Conservation (phyloP, 768 basidiomycete species). For the Leccinum barrowsii region DNA sequence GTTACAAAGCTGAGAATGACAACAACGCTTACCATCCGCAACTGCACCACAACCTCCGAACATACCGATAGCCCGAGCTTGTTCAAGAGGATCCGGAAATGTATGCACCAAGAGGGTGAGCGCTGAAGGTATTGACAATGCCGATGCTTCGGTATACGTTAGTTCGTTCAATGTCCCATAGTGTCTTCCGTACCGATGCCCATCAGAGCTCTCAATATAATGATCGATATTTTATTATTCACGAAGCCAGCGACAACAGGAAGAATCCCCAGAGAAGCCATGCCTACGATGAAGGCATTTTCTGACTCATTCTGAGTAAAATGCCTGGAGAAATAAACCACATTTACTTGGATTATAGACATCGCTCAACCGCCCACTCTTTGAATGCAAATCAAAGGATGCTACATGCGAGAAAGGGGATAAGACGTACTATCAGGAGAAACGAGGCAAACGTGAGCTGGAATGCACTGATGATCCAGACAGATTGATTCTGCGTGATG, state of each 20-base stretch:
- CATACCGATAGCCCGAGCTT: conserved; percentile 45
- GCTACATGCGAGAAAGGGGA: background rate
- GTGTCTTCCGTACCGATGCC: conserved; percentile 38
- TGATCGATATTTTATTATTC: conserved; percentile 41
- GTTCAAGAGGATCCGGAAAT: conserved; percentile 45
- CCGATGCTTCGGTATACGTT: conserved; percentile 34
- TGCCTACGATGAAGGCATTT: conserved; percentile 40
- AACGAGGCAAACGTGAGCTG: conserved; percentile 48
- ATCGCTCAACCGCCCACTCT: conserved; percentile 28
- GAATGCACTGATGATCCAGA: conserved; percentile 44
- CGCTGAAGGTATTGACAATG: conserved; percentile 50
- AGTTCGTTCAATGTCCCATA: background rate
- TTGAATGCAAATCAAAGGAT: conserved; percentile 8
- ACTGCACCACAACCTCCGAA: conserved; percentile 46
- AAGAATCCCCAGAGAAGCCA: conserved; percentile 39
- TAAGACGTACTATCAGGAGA: conserved; percentile 20
- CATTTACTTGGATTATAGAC: conserved; percentile 31
- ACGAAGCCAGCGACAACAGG: conserved; percentile 47
- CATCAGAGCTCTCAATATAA: conserved; percentile 49
- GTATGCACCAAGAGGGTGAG: conserved; percentile 47
- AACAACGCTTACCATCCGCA: conserved; percentile 36
- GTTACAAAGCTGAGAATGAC: background rate
- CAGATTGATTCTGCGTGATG: conserved; percentile 28
- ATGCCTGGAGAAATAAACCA: conserved; percentile 15
- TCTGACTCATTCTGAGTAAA: conserved; percentile 36